Evolutionary conservation across 805 yeast species (phyloP), one percentile per base, ranked within the genome.

Genomic region (Tetrapisispora fleetii): DNA sequence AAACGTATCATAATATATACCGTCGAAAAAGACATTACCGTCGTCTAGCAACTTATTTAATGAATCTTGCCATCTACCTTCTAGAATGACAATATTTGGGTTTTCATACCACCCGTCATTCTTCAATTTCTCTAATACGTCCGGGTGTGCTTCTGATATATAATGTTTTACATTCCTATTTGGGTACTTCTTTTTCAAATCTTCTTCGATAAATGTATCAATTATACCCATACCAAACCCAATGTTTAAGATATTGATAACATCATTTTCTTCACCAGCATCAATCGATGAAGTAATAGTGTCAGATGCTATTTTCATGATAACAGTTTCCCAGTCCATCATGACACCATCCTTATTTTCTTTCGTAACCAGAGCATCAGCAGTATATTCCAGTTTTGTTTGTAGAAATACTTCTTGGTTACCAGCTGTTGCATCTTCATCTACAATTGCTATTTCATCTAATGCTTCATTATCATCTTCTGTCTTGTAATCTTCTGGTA

Each of bases 211-310:
- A 75, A 82, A 79, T 1, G 78, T 69, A 63, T 90, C 98, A 47
- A 90, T 89, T 47, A 90, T 91, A 2, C 98, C 98, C 96, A 90
- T 87, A 2, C 98, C 98, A 63, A 91, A 90, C 0, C 98, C 98
- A 37, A 90, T 85, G 58, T 90, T 90, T 36, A 91, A 69, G 2
- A 91, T 79, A 10, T 55, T 46, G n/a, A 56, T 67, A 2, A 14
- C 21, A 28, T 40, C 35, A 17, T 32, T n/a, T 37, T 40, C 43
- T 13, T 37, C n/a, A 2, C 35, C 40, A 5, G 8, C 22, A 33
- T 39, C 38, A 9, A 39, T n/a, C 13, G 67, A 57, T 1, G 78
- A 70, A 61, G 83, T 81, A n/a, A 91, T 62, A 0, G 91, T 70
- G 33, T 84, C 80, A 48, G 95, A 83, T 1, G 95, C 95, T 16